These are phyloP conservation scores for Firmiana major DNA, from an alignment of 345 rosid genomes.

Conservation along the genomic window DNA sequence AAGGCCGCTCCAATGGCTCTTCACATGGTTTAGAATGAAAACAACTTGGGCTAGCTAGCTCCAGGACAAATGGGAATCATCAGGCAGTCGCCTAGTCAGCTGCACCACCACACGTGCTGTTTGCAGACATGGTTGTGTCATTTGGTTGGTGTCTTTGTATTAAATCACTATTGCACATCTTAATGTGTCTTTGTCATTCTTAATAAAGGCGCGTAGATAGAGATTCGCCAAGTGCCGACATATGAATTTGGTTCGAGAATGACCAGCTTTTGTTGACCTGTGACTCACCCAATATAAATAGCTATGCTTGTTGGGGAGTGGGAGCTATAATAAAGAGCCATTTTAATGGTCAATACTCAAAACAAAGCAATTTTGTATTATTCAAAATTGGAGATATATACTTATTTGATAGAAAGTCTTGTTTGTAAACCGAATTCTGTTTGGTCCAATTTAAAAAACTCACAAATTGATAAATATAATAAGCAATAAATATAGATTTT, in stretches of 20 bases:
- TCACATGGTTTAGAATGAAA: constrained; percentile 21
- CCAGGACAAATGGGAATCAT: constrained; percentile 12
- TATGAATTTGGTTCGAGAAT: background rate
- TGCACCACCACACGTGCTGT: constrained; percentile 7
- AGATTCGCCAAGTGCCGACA: too few species aligned
- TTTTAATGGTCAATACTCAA: background rate
- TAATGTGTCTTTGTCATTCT: constrained; percentile 16
- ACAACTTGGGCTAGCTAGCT: background rate
- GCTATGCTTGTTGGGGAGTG: background rate
- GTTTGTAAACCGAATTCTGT: too few species aligned
- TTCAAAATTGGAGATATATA: too few species aligned
- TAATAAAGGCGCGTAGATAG: background rate
- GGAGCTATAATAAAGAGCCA: background rate
- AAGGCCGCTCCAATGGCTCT: background rate
- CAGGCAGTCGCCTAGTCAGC: background rate
- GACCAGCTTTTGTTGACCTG: constrained; percentile 9
- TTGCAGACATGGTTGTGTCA: constrained; percentile 5
- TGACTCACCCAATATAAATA: background rate
- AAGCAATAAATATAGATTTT: too few species aligned
- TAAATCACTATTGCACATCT: background rate
- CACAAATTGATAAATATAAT: too few species aligned
- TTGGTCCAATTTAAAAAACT: too few species aligned
- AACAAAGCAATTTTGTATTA: too few species aligned
- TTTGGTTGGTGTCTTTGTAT: background rate
- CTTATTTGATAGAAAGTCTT: too few species aligned